These are phyloP conservation scores for Somion occarium DNA, from an alignment of 1,284 basidiomycete genomes.

Conservation along the genomic window DNA sequence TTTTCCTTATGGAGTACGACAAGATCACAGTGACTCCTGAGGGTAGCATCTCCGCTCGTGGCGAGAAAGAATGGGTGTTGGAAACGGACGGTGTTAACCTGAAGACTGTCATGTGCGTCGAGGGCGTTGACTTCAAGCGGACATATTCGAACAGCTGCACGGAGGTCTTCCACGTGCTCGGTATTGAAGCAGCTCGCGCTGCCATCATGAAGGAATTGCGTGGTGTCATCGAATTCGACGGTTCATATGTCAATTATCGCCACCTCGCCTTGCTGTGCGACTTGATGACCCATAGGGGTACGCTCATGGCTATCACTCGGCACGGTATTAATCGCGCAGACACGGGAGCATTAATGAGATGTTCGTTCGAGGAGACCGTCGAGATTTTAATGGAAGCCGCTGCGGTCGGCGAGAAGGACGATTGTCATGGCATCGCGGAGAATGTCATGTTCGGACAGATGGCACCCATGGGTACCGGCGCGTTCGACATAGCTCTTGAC, in stretches of 20 bases:
- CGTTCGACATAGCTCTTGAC: conserved; percentile 95
- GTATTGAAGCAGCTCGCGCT: conserved; percentile 95
- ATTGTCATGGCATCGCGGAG: conserved; percentile 97
- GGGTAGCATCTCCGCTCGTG: conserved; percentile 56
- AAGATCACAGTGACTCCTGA: conserved; percentile 67
- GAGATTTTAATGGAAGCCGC: conserved; percentile 99
- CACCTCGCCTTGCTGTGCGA: conserved; percentile 95
- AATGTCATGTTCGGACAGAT: conserved; percentile 99
- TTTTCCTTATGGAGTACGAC: conserved; percentile 91
- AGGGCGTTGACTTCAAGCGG: conserved; percentile 89
- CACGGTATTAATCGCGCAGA: conserved; percentile 99
- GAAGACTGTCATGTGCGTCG: conserved; percentile 91
- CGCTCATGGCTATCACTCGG: conserved; percentile 97
- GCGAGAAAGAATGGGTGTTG: conserved; percentile 89
- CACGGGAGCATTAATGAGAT: conserved; percentile 95
- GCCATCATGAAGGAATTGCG: conserved; percentile 93
- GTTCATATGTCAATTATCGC: conserved; percentile 99
- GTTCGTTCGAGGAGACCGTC: conserved; percentile 99
- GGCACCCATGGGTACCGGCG: conserved; percentile 95
- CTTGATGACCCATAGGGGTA: conserved; percentile 96
- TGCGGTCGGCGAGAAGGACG: conserved; percentile 95
- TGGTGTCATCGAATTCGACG: conserved; percentile 96
- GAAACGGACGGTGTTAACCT: conserved; percentile 97
- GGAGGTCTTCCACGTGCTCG: conserved; percentile 94
- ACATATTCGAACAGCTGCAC: conserved; percentile 98